phyloP scores from a whole-genome alignment of 306 rosid species.

The Pyrus bretschneideri region DNA sequence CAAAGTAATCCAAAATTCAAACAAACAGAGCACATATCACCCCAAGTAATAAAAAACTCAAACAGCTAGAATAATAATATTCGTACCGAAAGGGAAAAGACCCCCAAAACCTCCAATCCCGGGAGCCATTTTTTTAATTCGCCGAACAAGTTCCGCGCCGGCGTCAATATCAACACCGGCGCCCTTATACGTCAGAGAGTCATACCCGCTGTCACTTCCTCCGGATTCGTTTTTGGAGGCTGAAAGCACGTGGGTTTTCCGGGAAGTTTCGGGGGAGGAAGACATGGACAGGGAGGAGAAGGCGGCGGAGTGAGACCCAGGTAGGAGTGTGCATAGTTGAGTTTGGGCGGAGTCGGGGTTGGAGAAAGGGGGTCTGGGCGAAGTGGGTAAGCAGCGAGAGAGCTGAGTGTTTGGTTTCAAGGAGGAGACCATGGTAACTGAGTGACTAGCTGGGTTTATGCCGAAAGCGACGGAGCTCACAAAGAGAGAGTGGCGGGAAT shows the following conservation, averaged over 20 bases:
- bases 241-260: conserved; percentile 10
- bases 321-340: not conserved
- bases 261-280: not conserved
- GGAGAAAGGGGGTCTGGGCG: not conserved
- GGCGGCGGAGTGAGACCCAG: not conserved
- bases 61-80: not conserved
- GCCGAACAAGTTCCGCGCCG: conserved; percentile 74
- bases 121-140: conserved; percentile 90
- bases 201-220: not conserved
- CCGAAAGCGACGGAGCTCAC: not conserved
- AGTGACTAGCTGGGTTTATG: not conserved
- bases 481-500: conserved; percentile 11
- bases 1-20: not conserved
- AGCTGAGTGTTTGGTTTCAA: conserved; percentile 20
- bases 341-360: not conserved
- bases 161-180: conserved; percentile 96
- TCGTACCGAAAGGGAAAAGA: conserved; percentile 70
- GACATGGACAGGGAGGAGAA: conserved; percentile 9
- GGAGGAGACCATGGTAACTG: conserved; percentile 10
- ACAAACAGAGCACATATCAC: not conserved
- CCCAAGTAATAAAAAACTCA: not conserved
- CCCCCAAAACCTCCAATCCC: conserved; percentile 96
- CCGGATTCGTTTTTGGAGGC: conserved; percentile 9
- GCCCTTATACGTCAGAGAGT: conserved; percentile 66
- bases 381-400: not conserved